Conservation (phyloP, 1,139 yeast genomes). For the Blastobotrys ciferrii region DNA sequence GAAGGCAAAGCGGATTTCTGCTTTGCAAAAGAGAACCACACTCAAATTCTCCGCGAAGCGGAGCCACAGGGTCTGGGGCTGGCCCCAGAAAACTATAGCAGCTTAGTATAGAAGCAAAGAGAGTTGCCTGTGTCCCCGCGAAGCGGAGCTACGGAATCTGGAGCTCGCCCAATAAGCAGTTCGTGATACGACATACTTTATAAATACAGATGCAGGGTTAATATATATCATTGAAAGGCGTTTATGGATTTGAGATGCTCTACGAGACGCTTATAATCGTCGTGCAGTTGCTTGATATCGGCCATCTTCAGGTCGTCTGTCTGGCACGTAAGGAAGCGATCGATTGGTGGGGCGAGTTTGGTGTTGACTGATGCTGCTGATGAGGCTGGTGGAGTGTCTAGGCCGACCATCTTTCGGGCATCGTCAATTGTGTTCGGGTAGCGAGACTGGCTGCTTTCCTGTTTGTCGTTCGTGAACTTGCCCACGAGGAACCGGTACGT, state of each 20-base stretch:
- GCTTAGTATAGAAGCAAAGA: too few relatives aligned
- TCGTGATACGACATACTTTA: too few relatives aligned
- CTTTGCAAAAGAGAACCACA: too few relatives aligned
- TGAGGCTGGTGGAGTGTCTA: conserved; percentile 18
- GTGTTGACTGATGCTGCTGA: conserved; percentile 6
- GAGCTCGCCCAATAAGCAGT: too few relatives aligned
- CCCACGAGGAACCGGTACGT: conserved; percentile 37
- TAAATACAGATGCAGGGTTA: background rate
- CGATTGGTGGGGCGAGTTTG: conserved; percentile 15
- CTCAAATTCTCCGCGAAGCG: too few relatives aligned
- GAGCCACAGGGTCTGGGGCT: too few relatives aligned
- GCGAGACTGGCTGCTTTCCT: conserved; percentile 13
- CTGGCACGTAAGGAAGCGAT: conserved; percentile 24
- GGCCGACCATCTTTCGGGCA: conserved; percentile 29
- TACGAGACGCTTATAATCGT: conserved; percentile 40
- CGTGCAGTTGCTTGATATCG: conserved; percentile 37
- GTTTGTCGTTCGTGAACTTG: conserved; percentile 23
- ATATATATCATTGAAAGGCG: conserved; percentile 30
- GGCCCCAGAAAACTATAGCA: too few relatives aligned
- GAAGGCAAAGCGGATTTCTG: too few relatives aligned
- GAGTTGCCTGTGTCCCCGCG: too few relatives aligned
- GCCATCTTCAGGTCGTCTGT: conserved; percentile 34
- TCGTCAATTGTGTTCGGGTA: conserved; percentile 32
- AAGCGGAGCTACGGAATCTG: too few relatives aligned
- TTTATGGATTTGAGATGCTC: conserved; percentile 28